Conservation (phyloP, 2,329 filamentous ascomycete genomes). For the Lithohypha guttulata region DNA sequence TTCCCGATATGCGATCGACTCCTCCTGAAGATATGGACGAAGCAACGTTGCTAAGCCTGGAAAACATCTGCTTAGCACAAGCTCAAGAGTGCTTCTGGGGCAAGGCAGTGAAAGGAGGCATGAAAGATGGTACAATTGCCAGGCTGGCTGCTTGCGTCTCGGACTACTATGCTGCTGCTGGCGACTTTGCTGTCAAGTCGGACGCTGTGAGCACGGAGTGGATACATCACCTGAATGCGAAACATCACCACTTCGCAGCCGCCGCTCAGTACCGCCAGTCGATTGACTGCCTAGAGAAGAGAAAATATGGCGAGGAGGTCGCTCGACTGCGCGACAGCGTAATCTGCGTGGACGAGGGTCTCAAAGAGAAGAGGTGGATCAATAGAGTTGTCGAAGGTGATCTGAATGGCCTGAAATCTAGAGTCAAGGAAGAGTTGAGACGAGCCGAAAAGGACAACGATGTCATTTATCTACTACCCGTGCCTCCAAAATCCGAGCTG, state of each 20-base stretch:
- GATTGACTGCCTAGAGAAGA: slow-evolving; percentile 82
- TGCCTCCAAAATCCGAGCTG: slow-evolving; percentile 80
- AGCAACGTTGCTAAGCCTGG: slow-evolving; percentile 70
- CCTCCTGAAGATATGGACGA: slow-evolving; percentile 95
- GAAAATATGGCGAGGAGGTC: slow-evolving; percentile 90
- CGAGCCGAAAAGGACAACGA: slow-evolving; percentile 90
- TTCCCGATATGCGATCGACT: slow-evolving; percentile 71
- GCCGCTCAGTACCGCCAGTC: slow-evolving; percentile 89
- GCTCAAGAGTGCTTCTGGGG: slow-evolving; percentile 98
- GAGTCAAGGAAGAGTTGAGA: slow-evolving; percentile 78
- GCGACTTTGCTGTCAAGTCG: slow-evolving; percentile 78
- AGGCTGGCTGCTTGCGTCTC: slow-evolving; percentile 84
- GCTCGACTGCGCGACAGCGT: slow-evolving; percentile 74
- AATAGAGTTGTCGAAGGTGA: slow-evolving; percentile 74
- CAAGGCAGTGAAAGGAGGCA: slow-evolving; percentile 84
- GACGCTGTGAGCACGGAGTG: slow-evolving; percentile 84
- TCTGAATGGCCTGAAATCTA: slow-evolving; percentile 68
- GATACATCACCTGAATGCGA: slow-evolving; percentile 96
- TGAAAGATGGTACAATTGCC: slow-evolving; percentile 86
- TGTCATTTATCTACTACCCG: slow-evolving; percentile 75
- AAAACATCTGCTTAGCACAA: slow-evolving; percentile 77
- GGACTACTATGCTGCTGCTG: slow-evolving; percentile 75
- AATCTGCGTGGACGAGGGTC: slow-evolving; percentile 68
- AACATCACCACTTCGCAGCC: slow-evolving; percentile 93
- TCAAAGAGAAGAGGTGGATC: slow-evolving; percentile 74